phyloP scores from a whole-genome alignment of 2,329 filamentous ascomycete genomes.

The Scedosporium minutisporum region DNA sequence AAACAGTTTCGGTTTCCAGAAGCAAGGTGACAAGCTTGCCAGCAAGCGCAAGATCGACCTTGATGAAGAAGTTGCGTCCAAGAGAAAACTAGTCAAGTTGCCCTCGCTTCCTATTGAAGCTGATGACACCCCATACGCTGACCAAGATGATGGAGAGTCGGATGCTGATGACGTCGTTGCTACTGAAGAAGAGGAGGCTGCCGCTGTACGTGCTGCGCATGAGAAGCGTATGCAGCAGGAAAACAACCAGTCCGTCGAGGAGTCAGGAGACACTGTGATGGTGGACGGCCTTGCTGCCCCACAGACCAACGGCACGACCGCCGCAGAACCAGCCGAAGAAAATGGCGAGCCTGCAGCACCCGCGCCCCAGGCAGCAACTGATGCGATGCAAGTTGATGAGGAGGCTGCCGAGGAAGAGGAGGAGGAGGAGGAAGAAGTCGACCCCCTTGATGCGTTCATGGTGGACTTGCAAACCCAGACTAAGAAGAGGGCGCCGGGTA shows the following conservation, averaged over 20 bases:
- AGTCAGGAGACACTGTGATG: conserved; percentile 24
- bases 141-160: conserved; percentile 60
- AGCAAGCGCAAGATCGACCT: conserved; percentile 71
- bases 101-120: conserved; percentile 28
- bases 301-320: conserved; percentile 18
- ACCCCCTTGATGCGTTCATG: conserved; percentile 98
- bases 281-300: conserved; percentile 17
- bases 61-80: conserved; percentile 77
- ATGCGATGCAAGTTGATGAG: conserved; percentile 48
- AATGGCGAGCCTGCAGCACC: conserved; percentile 14
- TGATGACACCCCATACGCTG: conserved; percentile 50
- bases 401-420: conserved; percentile 29
- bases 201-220: conserved; percentile 74
- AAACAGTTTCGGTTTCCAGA: conserved; percentile 75
- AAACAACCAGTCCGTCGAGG: conserved; percentile 37
- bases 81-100: conserved; percentile 61
- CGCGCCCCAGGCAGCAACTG: conserved; percentile 16
- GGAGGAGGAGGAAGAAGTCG: conserved; percentile 42
- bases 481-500: conserved; percentile 16
- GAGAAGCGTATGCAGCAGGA: conserved; percentile 60
- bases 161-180: conserved; percentile 69
- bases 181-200: conserved; percentile 79
- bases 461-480: conserved; percentile 38
- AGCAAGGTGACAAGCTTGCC: conserved; percentile 54
- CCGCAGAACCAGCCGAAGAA: neutral